Percentiles rank a stretch among this genome's conserved stretches.
Evolutionary conservation across 495 filamentous ascomycete species (phyloP).

Genomic region (Apodospora peruviana): DNA sequence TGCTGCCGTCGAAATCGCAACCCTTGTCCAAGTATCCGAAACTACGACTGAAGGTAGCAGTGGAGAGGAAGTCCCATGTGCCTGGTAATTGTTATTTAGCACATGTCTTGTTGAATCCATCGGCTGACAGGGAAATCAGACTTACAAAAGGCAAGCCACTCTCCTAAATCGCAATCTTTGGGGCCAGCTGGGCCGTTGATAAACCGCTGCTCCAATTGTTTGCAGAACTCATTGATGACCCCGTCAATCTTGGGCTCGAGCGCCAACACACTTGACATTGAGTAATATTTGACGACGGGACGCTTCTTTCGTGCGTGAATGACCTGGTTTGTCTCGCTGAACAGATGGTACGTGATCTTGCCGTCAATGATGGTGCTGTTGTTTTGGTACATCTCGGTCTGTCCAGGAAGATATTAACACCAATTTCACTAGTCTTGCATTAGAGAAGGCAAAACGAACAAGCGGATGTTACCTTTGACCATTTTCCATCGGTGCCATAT

Average conservation of each 20-base stretch:
- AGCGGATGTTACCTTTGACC: constrained; percentile 16
- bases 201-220: constrained; percentile 30
- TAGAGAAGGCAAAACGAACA: background rate
- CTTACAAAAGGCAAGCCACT: constrained; percentile 29
- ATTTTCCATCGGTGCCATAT: constrained; percentile 27
- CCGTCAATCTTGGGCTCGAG: constrained; percentile 31
- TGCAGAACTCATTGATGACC: constrained; percentile 23
- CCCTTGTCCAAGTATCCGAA: constrained; percentile 36
- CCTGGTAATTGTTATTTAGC: constrained; percentile 10
- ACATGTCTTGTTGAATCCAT: background rate
- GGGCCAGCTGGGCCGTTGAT: constrained; percentile 9
- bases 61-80: constrained; percentile 30
- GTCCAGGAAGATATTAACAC: background rate
- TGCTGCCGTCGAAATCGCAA: constrained; percentile 30
- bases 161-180: constrained; percentile 23
- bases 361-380: constrained; percentile 30
- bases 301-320: constrained; percentile 27
- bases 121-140: background rate
- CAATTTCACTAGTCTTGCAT: background rate
- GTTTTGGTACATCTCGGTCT: constrained; percentile 37
- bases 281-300: constrained; percentile 34
- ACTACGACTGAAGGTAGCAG: constrained; percentile 29
- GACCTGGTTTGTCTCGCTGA: constrained; percentile 22
- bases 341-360: constrained; percentile 31
- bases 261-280: constrained; percentile 21